Evolutionary conservation across 1,139 yeast genomes (phyloP).

Genomic region (Yamadazyma jaroonii): DNA sequence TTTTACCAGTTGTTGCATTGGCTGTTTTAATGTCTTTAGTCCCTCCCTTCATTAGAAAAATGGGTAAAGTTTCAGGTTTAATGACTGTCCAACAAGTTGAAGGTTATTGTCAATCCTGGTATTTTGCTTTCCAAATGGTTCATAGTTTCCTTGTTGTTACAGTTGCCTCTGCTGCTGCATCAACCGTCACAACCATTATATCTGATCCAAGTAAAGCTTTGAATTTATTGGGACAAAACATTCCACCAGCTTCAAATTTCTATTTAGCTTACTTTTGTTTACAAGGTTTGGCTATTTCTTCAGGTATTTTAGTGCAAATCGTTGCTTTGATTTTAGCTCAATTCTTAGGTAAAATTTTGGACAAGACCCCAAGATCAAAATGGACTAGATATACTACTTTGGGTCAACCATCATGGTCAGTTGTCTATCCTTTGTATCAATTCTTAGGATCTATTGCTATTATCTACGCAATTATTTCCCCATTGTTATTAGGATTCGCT

Average conservation of each 20-base stretch:
- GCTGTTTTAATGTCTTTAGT: slow-evolving; percentile 79
- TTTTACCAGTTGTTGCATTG: slow-evolving; percentile 80
- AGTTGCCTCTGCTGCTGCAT: slow-evolving; percentile 71
- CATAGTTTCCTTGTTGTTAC: slow-evolving; percentile 83
- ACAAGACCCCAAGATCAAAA: slow-evolving; percentile 46
- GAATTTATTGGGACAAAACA: slow-evolving; percentile 52
- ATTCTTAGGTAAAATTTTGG: slow-evolving; percentile 44
- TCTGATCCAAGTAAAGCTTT: slow-evolving; percentile 54
- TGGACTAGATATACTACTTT: slow-evolving; percentile 44
- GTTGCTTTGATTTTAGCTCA: slow-evolving; percentile 46
- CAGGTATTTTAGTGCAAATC: slow-evolving; percentile 39
- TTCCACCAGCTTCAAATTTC: slow-evolving; percentile 74
- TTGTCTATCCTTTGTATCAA: slow-evolving; percentile 39
- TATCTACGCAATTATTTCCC: slow-evolving; percentile 42
- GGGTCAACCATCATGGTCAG: slow-evolving; percentile 42
- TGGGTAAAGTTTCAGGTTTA: slow-evolving; percentile 73
- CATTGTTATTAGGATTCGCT: slow-evolving; percentile 48
- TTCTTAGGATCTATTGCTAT: slow-evolving; percentile 39
- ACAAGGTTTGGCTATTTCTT: slow-evolving; percentile 41
- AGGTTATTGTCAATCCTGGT: slow-evolving; percentile 80
- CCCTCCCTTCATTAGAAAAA: slow-evolving; percentile 61
- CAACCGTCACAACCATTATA: slow-evolving; percentile 62
- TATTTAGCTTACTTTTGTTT: slow-evolving; percentile 52
- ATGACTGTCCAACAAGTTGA: slow-evolving; percentile 73
- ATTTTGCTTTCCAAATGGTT: slow-evolving; percentile 83